phyloP scores from a whole-genome alignment of 2,329 filamentous ascomycete genomes.

The Nannizzia gypsea region DNA sequence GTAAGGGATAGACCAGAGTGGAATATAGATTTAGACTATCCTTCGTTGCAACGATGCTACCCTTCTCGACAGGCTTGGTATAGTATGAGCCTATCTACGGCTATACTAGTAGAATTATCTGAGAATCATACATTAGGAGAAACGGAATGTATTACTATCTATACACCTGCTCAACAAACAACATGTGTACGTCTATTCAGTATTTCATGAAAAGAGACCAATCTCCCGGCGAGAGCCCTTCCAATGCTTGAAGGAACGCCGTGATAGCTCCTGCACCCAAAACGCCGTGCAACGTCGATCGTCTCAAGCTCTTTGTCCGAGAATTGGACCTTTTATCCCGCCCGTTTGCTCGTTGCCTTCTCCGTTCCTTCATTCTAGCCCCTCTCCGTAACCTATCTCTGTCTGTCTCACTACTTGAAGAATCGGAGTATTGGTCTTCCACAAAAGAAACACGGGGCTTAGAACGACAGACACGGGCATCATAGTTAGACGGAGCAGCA shows the following conservation, averaged over 20 bases:
- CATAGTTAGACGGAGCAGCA: neutral
- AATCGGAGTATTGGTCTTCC: neutral
- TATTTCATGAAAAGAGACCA: neutral
- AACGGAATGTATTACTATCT: neutral
- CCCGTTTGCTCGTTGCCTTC: neutral
- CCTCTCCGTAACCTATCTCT: constrained; percentile 5
- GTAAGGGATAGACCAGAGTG: neutral
- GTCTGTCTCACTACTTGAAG: constrained; percentile 15
- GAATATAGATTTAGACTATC: neutral
- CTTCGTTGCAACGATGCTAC: neutral
- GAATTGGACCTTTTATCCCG: constrained; percentile 7
- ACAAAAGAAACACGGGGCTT: neutral
- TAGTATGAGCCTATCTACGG: neutral
- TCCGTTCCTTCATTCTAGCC: neutral
- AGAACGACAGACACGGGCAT: neutral
- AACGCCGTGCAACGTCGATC: constrained; percentile 27
- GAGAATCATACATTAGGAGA: neutral
- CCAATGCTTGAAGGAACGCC: constrained; percentile 31
- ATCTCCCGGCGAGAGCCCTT: constrained; percentile 19
- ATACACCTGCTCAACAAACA: neutral
- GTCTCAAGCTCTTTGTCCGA: constrained; percentile 21
- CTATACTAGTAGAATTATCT: neutral
- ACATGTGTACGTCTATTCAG: neutral
- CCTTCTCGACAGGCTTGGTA: neutral
- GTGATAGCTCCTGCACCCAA: constrained; percentile 28